Conservation (phyloP, 768 basidiomycete species). For the Suillus occidentalis region DNA sequence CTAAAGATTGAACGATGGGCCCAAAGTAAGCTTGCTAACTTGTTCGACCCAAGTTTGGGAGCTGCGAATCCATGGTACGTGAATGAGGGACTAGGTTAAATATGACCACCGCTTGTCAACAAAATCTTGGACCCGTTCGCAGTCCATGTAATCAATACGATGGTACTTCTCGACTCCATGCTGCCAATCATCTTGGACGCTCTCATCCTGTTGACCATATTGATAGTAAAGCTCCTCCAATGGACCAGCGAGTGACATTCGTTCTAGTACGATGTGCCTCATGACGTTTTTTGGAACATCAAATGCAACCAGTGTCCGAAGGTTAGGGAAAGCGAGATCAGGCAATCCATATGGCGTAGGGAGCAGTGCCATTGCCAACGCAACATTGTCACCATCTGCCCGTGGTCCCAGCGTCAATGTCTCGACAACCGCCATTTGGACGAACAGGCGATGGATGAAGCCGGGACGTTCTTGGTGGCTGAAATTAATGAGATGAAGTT, state of each 20-base stretch:
- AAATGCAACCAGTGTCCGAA: not conserved
- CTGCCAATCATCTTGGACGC: not conserved
- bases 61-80: not conserved
- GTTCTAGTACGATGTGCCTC: not conserved
- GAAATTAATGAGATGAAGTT: constrained; percentile 1
- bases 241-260: not conserved
- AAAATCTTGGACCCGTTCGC: not conserved
- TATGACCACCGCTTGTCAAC: not conserved
- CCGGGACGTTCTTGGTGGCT: no score
- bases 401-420: not conserved
- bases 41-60: not conserved
- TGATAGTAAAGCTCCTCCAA: not conserved
- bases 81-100: not conserved
- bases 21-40: no score
- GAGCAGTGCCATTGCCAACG: not conserved
- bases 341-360: not conserved
- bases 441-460: not conserved
- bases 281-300: not conserved
- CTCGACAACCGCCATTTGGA: not conserved
- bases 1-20: no score
- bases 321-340: not conserved
- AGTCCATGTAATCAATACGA: not conserved
- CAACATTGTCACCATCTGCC: not conserved
- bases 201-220: not conserved
- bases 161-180: not conserved